Evolutionary conservation across 2,329 filamentous ascomycete genomes (phyloP), one percentile per base, ranked within the genome.

Genomic region (Didymella segeticola): DNA sequence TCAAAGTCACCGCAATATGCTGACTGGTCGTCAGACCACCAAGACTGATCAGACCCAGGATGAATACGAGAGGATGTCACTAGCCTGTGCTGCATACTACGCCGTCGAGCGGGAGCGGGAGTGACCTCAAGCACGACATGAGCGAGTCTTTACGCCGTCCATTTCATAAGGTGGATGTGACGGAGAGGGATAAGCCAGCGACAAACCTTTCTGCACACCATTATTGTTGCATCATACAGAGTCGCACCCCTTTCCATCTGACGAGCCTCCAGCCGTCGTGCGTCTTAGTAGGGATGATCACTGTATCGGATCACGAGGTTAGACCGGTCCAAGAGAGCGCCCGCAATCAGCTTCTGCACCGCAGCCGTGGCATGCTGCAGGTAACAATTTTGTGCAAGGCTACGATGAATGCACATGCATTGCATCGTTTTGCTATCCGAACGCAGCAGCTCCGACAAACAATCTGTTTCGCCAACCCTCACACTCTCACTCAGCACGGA

Each of bases 71-170:
- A 38, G 60, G 58, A 49, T 64, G 60, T 58, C 63, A 58, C 65
- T 71, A 70, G 52, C 52, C 37, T 47, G 38, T 34, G 54, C 62
- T 62, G 56, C 48, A 56, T 14, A 51, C 52, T 58, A 56, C 63
- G 64, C 63, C 66, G 61, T 69, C 61, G 57, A 65, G 58, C 63
- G 67, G 69, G 67, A 66, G 59, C 69, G 66, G 67, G 67, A 65
- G 56, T 33, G 54, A 61, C 41, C 56, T 65, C 58, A 56, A 63
- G 66, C 61, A 59, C 56, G 58, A 43, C 52, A 56, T 47, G 58
- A 57, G 51, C 56, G 62, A 34, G 15, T 33, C 19, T 41, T 39
- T 17, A n/a, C 12, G 34, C 19, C 14, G 37, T 38, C 19, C 33
- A 20, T 26, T 33, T 23, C 25, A n/a, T 10, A 25, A n/a, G 7